phyloP scores from a whole-genome alignment of 129 eudicot genomes.

The Tagetes patula region DNA sequence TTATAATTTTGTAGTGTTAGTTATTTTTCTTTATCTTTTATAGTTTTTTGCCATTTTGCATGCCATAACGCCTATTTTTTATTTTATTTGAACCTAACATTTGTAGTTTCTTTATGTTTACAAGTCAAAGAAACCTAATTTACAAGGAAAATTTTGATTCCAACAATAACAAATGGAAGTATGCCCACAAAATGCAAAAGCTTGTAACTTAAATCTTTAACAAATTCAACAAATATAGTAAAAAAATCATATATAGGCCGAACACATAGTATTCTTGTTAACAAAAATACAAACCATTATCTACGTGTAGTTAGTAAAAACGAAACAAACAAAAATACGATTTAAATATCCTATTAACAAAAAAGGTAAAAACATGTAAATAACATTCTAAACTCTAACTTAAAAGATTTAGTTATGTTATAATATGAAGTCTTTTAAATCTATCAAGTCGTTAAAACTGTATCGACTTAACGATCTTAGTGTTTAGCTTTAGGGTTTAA shows the following conservation, averaged over 20 bases:
- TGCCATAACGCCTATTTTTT: too few species aligned
- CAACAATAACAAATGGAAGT: constrained; percentile 12
- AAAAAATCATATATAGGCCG: background rate
- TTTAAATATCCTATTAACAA: background rate
- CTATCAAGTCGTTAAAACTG: too few species aligned
- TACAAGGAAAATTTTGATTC: background rate
- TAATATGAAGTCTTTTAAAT: too few species aligned
- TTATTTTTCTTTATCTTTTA: too few species aligned
- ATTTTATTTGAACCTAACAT: constrained; percentile 9
- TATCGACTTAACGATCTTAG: too few species aligned
- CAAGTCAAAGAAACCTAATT: constrained; percentile 31
- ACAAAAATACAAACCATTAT: background rate
- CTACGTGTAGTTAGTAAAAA: background rate
- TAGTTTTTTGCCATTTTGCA: too few species aligned
- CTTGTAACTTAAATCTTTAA: background rate
- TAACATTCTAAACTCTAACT: too few species aligned
- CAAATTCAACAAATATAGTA: background rate
- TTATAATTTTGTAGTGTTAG: too few species aligned
- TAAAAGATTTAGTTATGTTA: too few species aligned
- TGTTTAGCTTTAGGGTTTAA: too few species aligned
- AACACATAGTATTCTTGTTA: background rate
- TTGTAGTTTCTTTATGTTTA: constrained; percentile 22
- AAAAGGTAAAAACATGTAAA: too few species aligned
- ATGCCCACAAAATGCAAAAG: constrained; percentile 1
- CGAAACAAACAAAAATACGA: background rate